These are phyloP conservation scores for Fragaria nilgerrensis DNA, from an alignment of 306 rosid species.

Conservation along the genomic window DNA sequence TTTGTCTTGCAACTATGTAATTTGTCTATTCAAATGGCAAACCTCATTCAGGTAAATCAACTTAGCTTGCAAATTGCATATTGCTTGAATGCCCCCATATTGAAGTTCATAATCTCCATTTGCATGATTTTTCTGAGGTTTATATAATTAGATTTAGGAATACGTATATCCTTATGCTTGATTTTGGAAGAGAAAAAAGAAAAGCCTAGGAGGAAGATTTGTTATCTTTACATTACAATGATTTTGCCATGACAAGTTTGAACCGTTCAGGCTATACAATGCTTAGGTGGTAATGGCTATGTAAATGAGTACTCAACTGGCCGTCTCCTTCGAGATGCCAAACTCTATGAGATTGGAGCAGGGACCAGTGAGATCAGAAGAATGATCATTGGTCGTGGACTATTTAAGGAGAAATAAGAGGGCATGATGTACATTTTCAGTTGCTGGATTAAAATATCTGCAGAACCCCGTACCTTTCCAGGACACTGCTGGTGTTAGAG, in stretches of 20 bases:
- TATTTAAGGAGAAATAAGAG: slow-evolving; percentile 66
- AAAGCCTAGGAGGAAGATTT: no score
- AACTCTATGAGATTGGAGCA: slow-evolving; percentile 85
- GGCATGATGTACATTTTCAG: background rate
- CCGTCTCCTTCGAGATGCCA: slow-evolving; percentile 85
- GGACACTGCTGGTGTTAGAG: background rate
- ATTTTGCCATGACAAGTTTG: background rate
- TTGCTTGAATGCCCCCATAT: background rate
- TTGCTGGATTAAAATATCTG: background rate
- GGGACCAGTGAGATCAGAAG: slow-evolving; percentile 94
- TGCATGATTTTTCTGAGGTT: background rate
- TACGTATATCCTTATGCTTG: background rate
- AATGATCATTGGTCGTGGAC: slow-evolving; percentile 88
- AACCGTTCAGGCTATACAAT: slow-evolving; percentile 71
- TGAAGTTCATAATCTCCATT: background rate
- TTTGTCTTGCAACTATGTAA: background rate
- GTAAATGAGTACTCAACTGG: slow-evolving; percentile 88
- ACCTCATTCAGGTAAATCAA: background rate
- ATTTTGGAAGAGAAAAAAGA: background rate
- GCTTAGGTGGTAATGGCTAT: slow-evolving; percentile 95
- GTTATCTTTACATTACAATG: no score
- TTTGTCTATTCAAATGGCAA: background rate
- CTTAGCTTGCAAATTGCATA: background rate
- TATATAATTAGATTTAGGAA: background rate
- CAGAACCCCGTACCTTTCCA: background rate